Evolutionary conservation across 208 protist species (phyloP).

Genomic region (Leishmania lainsoni): DNA sequence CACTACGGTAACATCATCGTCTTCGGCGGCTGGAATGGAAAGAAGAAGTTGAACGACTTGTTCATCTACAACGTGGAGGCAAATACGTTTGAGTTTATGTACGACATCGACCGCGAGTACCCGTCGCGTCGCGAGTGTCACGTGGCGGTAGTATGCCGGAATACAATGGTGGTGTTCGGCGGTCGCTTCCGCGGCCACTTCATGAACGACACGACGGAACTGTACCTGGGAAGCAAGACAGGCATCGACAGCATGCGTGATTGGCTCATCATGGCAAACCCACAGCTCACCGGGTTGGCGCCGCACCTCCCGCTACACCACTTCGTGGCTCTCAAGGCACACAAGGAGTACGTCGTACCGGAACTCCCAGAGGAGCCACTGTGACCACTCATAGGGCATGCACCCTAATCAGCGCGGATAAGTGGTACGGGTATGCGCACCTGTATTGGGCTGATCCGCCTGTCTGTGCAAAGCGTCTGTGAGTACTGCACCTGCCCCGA

Average conservation of each 20-base stretch:
- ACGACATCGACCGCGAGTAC: constrained; percentile 67
- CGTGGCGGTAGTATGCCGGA: constrained; percentile 78
- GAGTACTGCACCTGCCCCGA: background rate
- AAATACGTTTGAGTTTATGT: constrained; percentile 61
- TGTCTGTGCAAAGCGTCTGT: background rate
- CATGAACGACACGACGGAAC: constrained; percentile 83
- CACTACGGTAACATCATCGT: constrained; percentile 84
- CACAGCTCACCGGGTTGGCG: constrained; percentile 24
- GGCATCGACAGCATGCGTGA: constrained; percentile 55
- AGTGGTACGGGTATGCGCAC: background rate
- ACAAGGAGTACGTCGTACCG: constrained; percentile 19
- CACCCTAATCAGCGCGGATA: background rate
- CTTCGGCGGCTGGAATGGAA: constrained; percentile 90
- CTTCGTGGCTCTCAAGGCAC: constrained; percentile 23
- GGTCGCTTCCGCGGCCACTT: constrained; percentile 87
- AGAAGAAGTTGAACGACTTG: constrained; percentile 89
- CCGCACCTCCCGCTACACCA: constrained; percentile 45
- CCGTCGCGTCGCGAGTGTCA: constrained; percentile 87
- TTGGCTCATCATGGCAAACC: constrained; percentile 55
- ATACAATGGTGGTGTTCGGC: constrained; percentile 91
- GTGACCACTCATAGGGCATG: background rate
- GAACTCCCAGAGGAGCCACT: background rate
- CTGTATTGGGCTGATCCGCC: background rate
- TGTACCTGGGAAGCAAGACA: constrained; percentile 68
- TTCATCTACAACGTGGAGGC: constrained; percentile 85